Evolutionary conservation across 345 rosid species (phyloP).

Genomic region (Rhizophora mangle): DNA sequence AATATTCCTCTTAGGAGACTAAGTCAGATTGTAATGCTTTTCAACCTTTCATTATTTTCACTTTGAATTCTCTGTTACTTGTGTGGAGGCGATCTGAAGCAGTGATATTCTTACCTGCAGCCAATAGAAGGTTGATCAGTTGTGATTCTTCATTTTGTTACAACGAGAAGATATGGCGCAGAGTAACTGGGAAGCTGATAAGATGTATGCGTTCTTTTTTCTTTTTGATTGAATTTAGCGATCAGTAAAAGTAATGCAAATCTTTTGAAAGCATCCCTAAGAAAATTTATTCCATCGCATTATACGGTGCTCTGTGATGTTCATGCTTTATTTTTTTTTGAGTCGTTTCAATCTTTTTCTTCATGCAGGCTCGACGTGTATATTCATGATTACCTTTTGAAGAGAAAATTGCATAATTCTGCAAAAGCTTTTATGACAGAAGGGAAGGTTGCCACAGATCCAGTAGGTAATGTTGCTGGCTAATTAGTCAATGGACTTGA

Average conservation of each 20-base stretch:
- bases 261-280: not conserved
- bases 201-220: constrained; percentile 40
- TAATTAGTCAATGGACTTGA: not conserved
- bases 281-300: not conserved
- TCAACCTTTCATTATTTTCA: too few relatives aligned
- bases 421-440: constrained; percentile 70
- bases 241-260: not conserved
- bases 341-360: not conserved
- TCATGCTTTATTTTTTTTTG: not conserved
- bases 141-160: not conserved
- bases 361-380: constrained; percentile 64
- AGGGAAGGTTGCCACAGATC: constrained; percentile 66
- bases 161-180: constrained; percentile 39
- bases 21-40: not conserved
- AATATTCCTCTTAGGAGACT: not conserved
- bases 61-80: too few relatives aligned
- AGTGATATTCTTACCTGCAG: constrained; percentile 13
- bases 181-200: constrained; percentile 72
- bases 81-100: constrained; percentile 14
- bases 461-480: constrained; percentile 50
- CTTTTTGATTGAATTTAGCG: not conserved
- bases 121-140: constrained; percentile 4
- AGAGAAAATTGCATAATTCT: constrained; percentile 59
- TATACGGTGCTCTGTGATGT: not conserved
- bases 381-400: constrained; percentile 66